These are phyloP conservation scores for Alternaria ethzedia DNA, from an alignment of 2,329 filamentous ascomycete species.

Conservation along the genomic window DNA sequence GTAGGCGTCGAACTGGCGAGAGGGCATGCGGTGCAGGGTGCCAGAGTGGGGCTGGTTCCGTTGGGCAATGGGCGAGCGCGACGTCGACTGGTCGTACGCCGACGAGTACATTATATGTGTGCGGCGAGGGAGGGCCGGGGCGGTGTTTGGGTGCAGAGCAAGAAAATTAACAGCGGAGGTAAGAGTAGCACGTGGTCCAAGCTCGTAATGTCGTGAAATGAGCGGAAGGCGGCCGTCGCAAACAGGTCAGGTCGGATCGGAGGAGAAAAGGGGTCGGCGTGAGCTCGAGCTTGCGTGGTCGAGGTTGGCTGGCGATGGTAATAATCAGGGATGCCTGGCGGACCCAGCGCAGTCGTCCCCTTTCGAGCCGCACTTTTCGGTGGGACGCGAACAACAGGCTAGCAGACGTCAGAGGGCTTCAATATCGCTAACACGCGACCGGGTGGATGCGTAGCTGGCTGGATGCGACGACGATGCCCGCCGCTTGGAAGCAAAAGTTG, in stretches of 20 bases:
- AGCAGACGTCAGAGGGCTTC: constrained; percentile 15
- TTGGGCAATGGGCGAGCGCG: constrained; percentile 76
- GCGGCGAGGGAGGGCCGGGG: constrained; percentile 9
- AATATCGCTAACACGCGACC: constrained; percentile 7
- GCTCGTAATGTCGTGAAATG: constrained; percentile 24
- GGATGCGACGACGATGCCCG: constrained; percentile 3
- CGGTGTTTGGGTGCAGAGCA: constrained; percentile 18
- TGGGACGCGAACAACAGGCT: constrained; percentile 26
- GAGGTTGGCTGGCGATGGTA: constrained; percentile 28
- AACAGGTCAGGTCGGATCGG: constrained; percentile 8
- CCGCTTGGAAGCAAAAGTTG: constrained; percentile 13
- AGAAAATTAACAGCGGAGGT: constrained; percentile 36
- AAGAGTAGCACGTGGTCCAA: constrained; percentile 16
- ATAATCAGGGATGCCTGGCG: constrained; percentile 25
- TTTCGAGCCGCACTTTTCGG: constrained; percentile 29
- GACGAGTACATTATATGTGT: constrained; percentile 43
- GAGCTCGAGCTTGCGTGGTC: constrained; percentile 27
- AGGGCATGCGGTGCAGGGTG: constrained; percentile 72
- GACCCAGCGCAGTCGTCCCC: constrained; percentile 18
- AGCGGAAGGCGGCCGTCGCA: constrained; percentile 17
- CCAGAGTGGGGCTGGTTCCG: constrained; percentile 64
- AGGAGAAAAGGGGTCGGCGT: constrained; percentile 21
- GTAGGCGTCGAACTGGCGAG: constrained; percentile 79
- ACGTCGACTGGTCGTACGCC: constrained; percentile 51
- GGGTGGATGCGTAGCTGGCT: constrained; percentile 4